phyloP scores from a whole-genome alignment of 148 eudicot species.

The Spergularia marina region DNA sequence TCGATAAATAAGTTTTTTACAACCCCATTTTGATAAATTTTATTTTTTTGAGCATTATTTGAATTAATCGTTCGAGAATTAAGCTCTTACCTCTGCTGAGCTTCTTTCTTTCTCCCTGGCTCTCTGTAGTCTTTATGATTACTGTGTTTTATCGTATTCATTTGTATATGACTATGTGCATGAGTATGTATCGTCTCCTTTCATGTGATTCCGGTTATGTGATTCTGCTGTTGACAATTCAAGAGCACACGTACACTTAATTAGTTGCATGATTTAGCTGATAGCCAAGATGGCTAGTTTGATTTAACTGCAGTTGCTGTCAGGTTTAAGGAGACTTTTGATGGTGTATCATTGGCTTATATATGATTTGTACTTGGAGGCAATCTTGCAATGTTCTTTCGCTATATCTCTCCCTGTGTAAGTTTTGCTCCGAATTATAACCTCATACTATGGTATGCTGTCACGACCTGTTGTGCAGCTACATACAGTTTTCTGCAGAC shows the following conservation, averaged over 20 bases:
- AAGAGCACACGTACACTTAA: too few species aligned
- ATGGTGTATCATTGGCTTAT: conserved; percentile 72
- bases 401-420: conserved; percentile 57
- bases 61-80: too few species aligned
- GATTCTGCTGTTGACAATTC: background rate
- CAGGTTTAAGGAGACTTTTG: conserved; percentile 76
- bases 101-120: conserved; percentile 19
- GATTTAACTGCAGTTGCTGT: background rate
- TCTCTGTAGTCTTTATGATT: background rate
- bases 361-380: conserved; percentile 37
- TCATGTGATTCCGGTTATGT: background rate
- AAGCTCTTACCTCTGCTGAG: conserved; percentile 60
- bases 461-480: background rate
- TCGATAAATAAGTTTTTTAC: too few species aligned
- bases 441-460: conserved; percentile 61
- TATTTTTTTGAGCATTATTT: too few species aligned
- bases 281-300: background rate
- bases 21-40: too few species aligned
- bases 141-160: background rate
- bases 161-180: too few species aligned
- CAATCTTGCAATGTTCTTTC: conserved; percentile 55
- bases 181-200: background rate
- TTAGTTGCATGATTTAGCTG: too few species aligned
- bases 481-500: background rate
- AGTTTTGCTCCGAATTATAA: conserved; percentile 71